A percentile compares a stretch with the other conserved stretches of the same genome.
Evolutionary conservation across 2,329 filamentous ascomycete genomes (phyloP).

Genomic region (Aspergillus jensenii): DNA sequence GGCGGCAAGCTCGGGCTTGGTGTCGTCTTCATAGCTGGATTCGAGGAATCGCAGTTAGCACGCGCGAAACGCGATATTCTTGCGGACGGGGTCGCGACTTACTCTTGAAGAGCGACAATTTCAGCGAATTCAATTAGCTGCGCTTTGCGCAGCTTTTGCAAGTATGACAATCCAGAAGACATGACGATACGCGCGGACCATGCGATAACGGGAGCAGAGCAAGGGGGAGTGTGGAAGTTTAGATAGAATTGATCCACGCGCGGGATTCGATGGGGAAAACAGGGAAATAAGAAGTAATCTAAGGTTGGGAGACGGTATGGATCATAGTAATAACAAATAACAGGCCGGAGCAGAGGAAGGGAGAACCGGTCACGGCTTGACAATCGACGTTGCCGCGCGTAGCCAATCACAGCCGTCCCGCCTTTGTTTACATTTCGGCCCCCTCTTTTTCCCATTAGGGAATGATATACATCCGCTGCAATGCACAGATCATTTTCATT

Average conservation of each 20-base stretch:
- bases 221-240: slow-evolving; percentile 8
- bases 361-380: background rate
- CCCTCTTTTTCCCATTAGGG: slow-evolving; percentile 4
- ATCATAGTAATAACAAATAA: slow-evolving; percentile 5
- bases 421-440: slow-evolving; percentile 24
- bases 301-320: background rate
- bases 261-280: slow-evolving; percentile 3
- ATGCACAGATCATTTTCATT: no score
- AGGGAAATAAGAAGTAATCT: background rate
- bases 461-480: background rate
- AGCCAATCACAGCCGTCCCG: slow-evolving; percentile 10
- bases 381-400: background rate
- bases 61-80: background rate
- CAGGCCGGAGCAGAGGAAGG: slow-evolving; percentile 16
- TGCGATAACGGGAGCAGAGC: slow-evolving; percentile 43
- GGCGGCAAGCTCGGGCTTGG: slow-evolving; percentile 77
- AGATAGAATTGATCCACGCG: background rate
- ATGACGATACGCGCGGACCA: slow-evolving; percentile 48
- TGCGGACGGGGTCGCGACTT: slow-evolving; percentile 41
- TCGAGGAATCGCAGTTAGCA: background rate
- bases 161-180: slow-evolving; percentile 68
- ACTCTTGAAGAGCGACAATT: slow-evolving; percentile 70
- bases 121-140: slow-evolving; percentile 75
- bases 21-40: slow-evolving; percentile 65
- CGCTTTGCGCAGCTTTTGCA: slow-evolving; percentile 78